Evolutionary conservation across 805 yeast species (phyloP), one percentile per base, ranked within the genome.

Genomic region (Tetrapisispora taiwanensis): DNA sequence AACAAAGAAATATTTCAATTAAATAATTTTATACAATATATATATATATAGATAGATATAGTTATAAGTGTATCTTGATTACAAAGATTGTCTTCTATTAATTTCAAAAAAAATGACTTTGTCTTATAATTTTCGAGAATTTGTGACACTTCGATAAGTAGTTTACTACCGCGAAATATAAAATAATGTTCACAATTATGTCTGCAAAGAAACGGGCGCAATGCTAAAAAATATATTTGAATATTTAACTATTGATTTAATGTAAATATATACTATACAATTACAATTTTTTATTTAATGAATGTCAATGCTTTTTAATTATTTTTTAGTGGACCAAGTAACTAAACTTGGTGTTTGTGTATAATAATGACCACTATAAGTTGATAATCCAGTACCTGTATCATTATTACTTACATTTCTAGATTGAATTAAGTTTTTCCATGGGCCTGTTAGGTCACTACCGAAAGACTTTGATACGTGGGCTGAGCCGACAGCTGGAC

Each of bases 401-500:
- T 89, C 97, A 63, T 89, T 85, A 70, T 86, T 79, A 55, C 72
- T 66, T 59, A 74, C 78, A 53, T 79, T 78, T 70, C 87, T 84
- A 66, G 95, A 96, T 70, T 90, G 98, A 73, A 90, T 76, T 49
- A 90, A 65, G 62, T 95, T 95, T 31, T 68, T 58, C 52, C 70
- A 66, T 17, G 67, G 62, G 52, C 73, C 72, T 19, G 71, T 65
- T 34, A 59, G 44, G 20, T 45, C 40, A n/a, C 54, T 42, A 33
- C 63, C 65, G 36, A 70, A 49, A 44, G 60, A 52, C 33, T 60
- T 55, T 17, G 56, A 51, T 52, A 79, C 72, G 46, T 73, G 68
- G 39, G 74, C 68, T 37, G 86, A 77, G 28, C 90, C 97, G 51
- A 76, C 83, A 30, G 95, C 95, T 51, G 99, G 98, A 32, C 92